A percentile compares a stretch with the other conserved stretches of the same genome.
Evolutionary conservation across 257 asterid genomes (phyloP).

Genomic region (Fraxinus pennsylvanica): DNA sequence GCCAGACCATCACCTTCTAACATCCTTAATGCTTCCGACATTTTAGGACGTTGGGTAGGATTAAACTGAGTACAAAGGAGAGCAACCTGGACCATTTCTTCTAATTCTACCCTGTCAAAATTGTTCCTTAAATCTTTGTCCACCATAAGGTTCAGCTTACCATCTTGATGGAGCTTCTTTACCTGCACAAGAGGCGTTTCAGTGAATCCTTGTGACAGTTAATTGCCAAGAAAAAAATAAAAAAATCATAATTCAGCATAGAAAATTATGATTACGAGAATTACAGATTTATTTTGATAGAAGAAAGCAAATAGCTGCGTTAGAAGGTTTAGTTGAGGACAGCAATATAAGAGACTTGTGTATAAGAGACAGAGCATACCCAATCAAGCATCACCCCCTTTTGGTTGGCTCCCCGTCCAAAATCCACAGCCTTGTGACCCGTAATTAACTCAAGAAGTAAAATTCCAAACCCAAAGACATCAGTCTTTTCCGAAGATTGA

Average conservation of each 20-base stretch:
- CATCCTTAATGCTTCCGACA: slow-evolving; percentile 95
- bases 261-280: neutral
- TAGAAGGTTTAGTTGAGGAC: no score
- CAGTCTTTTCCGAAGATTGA: slow-evolving; percentile 93
- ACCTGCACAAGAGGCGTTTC: slow-evolving; percentile 48
- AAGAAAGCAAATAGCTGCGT: no score
- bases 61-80: slow-evolving; percentile 80
- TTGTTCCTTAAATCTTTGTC: slow-evolving; percentile 65
- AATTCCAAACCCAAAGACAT: slow-evolving; percentile 87
- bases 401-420: slow-evolving; percentile 76
- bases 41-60: slow-evolving; percentile 78
- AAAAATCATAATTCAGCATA: neutral
- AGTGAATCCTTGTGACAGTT: neutral
- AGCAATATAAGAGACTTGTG: neutral
- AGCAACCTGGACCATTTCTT: slow-evolving; percentile 86
- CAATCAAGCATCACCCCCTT: slow-evolving; percentile 86
- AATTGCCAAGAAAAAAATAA: neutral
- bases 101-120: slow-evolving; percentile 61
- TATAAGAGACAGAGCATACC: slow-evolving; percentile 39
- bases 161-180: slow-evolving; percentile 78
- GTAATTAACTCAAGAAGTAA: slow-evolving; percentile 87
- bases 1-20: slow-evolving; percentile 89
- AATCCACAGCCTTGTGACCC: slow-evolving; percentile 85
- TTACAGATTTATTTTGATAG: neutral
- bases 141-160: slow-evolving; percentile 65